Evolutionary conservation across 2,329 filamentous ascomycete species (phyloP), one percentile per base, ranked within the genome.

Genomic region (Calonectria montana): DNA sequence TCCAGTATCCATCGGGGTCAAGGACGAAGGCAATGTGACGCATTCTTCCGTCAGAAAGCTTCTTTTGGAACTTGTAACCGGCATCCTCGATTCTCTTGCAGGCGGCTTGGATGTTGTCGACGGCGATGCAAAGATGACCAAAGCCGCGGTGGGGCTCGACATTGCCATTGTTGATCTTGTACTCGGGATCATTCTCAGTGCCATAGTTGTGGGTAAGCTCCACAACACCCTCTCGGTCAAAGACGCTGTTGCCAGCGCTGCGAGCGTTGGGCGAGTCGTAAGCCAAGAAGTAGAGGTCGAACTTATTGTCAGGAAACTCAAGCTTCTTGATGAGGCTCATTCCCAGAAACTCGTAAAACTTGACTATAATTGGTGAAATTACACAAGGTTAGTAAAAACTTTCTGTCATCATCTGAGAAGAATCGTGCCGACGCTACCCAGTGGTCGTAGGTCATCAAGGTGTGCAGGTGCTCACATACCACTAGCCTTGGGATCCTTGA

Each of bases 21-120:
- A 98, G 90, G 2, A 89, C 96, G 81, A 98, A 98, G 1, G 96
- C 97, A 80, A 98, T 97, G 80, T 94, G 85, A 80, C 89, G 90
- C 94, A 97, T 97, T 69, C 93, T 90, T 2, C 97, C 97, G 76
- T 98, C 96, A 0, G 91, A 91, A 69, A 98, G 87, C 85, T 94
- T 97, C 91, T 98, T 98, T 88, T 98, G 95, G 85, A 98, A 99
- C 74, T 90, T 90, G 86, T 98, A 98, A 0, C 96, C 96, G 8
- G 94, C 95, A 81, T 96, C 94, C 83, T 97, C 95, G 72, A 99
- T 89, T 69, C 96, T 90, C 86, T 95, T 87, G 87, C 97, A 98
- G 2, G 96, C 96, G 3, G 93, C 94, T 85, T 97, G 94, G 74
- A 98, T 93, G 82, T 94, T 92, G 84, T 95, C 93, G 62, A 95